These are phyloP conservation scores for Tulasnella sp. DNA, from an alignment of 768 basidiomycete species.

Conservation along the genomic window DNA sequence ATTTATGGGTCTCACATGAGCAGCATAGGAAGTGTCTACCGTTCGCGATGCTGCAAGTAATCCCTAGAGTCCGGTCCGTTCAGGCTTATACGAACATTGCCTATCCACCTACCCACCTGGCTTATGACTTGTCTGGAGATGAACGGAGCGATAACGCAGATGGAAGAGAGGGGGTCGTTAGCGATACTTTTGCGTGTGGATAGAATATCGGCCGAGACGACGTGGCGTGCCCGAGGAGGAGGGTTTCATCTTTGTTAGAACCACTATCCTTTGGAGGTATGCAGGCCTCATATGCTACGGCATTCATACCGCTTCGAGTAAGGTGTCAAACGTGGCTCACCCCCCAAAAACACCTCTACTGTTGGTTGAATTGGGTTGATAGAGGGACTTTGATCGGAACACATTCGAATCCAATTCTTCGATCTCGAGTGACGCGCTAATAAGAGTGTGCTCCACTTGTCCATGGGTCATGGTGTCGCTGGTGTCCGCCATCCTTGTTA, in stretches of 20 bases:
- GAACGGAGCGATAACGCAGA: constrained; percentile 5
- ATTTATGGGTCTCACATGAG: constrained; percentile 46
- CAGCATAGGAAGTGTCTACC: constrained; percentile 48
- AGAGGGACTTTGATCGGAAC: constrained; percentile 56
- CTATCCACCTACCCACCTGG: too few species aligned
- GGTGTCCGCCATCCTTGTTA: constrained; percentile 6
- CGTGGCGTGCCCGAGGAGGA: too few species aligned
- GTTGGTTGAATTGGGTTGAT: constrained; percentile 44
- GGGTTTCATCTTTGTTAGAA: background rate
- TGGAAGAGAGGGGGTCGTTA: constrained; percentile 2
- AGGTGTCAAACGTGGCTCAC: constrained; percentile 12
- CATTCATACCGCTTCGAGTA: constrained; percentile 9
- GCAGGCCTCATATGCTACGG: background rate
- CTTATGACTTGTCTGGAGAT: constrained; percentile 57
- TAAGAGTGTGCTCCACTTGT: constrained; percentile 33
- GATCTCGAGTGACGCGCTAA: constrained; percentile 63
- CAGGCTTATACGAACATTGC: too few species aligned
- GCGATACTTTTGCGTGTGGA: too few species aligned
- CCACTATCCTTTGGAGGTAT: background rate
- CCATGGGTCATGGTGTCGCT: background rate
- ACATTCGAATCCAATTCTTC: constrained; percentile 67
- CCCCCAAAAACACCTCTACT: constrained; percentile 76
- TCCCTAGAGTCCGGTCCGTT: too few species aligned
- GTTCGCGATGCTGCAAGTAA: constrained; percentile 69
- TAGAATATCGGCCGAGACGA: background rate